phyloP scores from a whole-genome alignment of 768 basidiomycete genomes.

The Hydnum rufescens region DNA sequence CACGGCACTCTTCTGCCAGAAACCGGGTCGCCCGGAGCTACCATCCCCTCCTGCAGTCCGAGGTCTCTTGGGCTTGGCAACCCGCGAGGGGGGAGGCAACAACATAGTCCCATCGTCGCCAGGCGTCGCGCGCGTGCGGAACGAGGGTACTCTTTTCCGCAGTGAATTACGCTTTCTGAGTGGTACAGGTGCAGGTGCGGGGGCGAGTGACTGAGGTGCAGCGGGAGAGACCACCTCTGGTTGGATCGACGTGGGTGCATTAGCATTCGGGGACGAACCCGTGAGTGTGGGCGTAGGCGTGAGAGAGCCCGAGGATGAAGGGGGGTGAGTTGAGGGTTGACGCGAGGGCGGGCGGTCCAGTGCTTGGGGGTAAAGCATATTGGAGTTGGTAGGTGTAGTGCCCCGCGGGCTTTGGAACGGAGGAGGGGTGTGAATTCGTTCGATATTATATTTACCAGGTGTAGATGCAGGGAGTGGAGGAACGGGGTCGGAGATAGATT shows the following conservation, averaged over 20 bases:
- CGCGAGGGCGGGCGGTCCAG: background rate
- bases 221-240: background rate
- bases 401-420: no score
- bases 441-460: no score
- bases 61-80: no score
- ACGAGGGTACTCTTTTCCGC: background rate
- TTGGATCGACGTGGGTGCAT: background rate
- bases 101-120: background rate
- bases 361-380: background rate
- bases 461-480: background rate
- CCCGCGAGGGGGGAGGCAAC: no score
- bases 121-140: background rate
- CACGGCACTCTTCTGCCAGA: no score
- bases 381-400: background rate
- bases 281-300: background rate
- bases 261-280: background rate
- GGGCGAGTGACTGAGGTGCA: background rate
- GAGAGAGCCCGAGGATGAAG: background rate
- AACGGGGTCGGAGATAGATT: background rate
- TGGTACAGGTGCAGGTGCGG: no score
- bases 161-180: background rate
- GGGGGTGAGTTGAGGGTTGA: background rate
- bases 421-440: no score
- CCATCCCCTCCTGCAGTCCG: no score
- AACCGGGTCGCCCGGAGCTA: no score